phyloP scores from a whole-genome alignment of 176 grass and related monocot genomes.

The Puya raimondii region DNA sequence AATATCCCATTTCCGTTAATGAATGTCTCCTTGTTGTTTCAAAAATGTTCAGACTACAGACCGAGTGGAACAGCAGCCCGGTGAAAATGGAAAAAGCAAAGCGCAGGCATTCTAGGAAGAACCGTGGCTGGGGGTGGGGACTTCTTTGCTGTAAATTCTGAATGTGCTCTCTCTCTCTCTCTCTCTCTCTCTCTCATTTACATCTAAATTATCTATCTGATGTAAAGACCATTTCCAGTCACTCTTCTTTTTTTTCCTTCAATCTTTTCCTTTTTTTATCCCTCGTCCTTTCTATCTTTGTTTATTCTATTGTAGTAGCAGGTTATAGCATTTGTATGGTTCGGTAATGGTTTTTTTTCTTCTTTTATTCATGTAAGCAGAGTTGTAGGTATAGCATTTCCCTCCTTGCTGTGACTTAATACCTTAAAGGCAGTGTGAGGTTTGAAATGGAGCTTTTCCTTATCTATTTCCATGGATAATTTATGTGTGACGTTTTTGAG shows the following conservation, averaged over 20 bases:
- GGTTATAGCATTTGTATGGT: too few relatives aligned
- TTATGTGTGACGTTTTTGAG: too few relatives aligned
- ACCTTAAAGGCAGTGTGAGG: too few relatives aligned
- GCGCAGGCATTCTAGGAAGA: slow-evolving; percentile 38
- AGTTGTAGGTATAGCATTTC: too few relatives aligned
- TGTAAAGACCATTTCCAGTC: neutral
- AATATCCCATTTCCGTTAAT: too few relatives aligned
- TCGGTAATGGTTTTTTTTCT: too few relatives aligned
- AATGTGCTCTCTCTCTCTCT: slow-evolving; percentile 3
- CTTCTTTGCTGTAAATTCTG: slow-evolving; percentile 87
- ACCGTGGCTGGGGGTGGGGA: slow-evolving; percentile 46
- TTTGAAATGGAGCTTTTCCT: too few relatives aligned
- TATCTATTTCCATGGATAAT: too few relatives aligned
- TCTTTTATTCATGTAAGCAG: too few relatives aligned
- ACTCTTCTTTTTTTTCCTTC: neutral
- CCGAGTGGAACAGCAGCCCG: slow-evolving; percentile 82
- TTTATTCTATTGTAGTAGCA: too few relatives aligned
- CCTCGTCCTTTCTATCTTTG: neutral
- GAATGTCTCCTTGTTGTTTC: neutral
- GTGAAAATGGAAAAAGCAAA: slow-evolving; percentile 84
- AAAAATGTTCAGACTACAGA: slow-evolving; percentile 46
- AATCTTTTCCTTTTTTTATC: neutral
- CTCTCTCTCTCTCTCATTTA: neutral
- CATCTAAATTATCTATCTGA: neutral
- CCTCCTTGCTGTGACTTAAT: too few relatives aligned